Evolutionary conservation across 164 flowering plant genomes (phyloP).

Genomic region (Stephania yunnanensis): DNA sequence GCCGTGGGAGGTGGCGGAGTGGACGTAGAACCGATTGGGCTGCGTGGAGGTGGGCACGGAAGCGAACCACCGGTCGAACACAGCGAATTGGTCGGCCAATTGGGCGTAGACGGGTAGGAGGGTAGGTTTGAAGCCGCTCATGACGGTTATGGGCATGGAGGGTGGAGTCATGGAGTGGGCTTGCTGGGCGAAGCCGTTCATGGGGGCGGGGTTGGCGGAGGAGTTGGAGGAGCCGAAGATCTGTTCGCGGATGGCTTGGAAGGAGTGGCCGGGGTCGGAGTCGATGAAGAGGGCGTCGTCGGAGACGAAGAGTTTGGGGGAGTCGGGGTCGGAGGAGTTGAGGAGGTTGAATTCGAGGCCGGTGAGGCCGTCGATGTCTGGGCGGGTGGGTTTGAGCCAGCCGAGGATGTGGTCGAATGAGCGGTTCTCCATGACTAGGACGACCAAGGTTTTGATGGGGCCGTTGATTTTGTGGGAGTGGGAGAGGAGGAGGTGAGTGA

Average conservation of each 20-base stretch:
- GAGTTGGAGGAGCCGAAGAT: constrained; percentile 23
- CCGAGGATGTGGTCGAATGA: constrained; percentile 46
- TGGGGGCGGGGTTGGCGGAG: constrained; percentile 42
- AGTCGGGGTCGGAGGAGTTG: constrained; percentile 21
- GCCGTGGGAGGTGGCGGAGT: constrained; percentile 96
- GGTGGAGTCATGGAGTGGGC: constrained; percentile 40
- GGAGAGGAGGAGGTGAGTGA: constrained; percentile 3
- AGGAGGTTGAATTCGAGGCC: constrained; percentile 33
- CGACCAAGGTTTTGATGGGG: constrained; percentile 43
- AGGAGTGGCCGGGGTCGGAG: constrained; percentile 44
- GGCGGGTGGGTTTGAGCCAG: constrained; percentile 33
- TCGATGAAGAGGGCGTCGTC: constrained; percentile 30
- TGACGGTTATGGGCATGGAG: constrained; percentile 49
- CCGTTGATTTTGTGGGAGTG: constrained; percentile 20
- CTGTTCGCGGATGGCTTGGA: constrained; percentile 43
- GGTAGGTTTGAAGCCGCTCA: constrained; percentile 75
- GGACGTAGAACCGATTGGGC: constrained; percentile 88
- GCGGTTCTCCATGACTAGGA: constrained; percentile 42
- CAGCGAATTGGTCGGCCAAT: constrained; percentile 70
- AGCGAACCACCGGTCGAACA: constrained; percentile 85
- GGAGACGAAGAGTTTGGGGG: constrained; percentile 22
- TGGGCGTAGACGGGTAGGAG: constrained; percentile 57
- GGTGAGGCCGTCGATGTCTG: constrained; percentile 35
- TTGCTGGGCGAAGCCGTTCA: constrained; percentile 87
- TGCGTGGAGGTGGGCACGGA: constrained; percentile 88